Base-by-base conservation (phyloP, 768 basidiomycete genomes). In the Cystobasidium tubakii region DNA sequence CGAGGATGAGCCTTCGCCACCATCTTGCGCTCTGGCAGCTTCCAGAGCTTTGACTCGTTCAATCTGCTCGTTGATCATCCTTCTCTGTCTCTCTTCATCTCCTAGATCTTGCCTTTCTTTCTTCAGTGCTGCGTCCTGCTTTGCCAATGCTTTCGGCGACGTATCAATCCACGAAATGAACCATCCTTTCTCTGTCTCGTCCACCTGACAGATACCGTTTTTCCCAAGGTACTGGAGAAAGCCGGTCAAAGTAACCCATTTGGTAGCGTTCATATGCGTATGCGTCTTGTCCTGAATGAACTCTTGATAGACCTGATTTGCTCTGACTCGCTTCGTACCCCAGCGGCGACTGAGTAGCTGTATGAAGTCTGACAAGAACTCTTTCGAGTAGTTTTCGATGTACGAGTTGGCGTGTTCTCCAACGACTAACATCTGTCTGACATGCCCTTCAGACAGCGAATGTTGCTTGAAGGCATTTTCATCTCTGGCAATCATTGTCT, bases 401-500 rank as follows among this genome's bases (percentile, higher is more conserved):
- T 98, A 91, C 78, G 85, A 87, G 19, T 91, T 91, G 1, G 96
- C 93, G 81, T 91, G 84, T 82, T 98, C 93, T 44, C 95, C 96
- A 63, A 97, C 92, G 55, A 95, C 88, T 76, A 99, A 86, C 93
- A 99, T 97, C 81, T 97, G 93, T 1, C 96, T 87, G 42, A 98
- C 84, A 82, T 99, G 96, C 0, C 88, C 85, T 81, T 95, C 92
- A 34, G 90, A 91, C 67, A 86, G 86, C 19, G 88, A 86, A 81
- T 97, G 93, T 81, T 92, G 94, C 82, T 96, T 96, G 87, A 98
- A 99, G 21, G 94, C 96, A 82, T 99, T 99, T 84, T 98, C 96
- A 82, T 98, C 91, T 80, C 80, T 33, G 17, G 1, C 10, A 25
- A 10, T n/a, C 19, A 6, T 19, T 21, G 23, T 19, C 33, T 29